These are phyloP conservation scores for Phytopythium boreale DNA, from an alignment of 352 stramenopile genomes.

Conservation along the genomic window DNA sequence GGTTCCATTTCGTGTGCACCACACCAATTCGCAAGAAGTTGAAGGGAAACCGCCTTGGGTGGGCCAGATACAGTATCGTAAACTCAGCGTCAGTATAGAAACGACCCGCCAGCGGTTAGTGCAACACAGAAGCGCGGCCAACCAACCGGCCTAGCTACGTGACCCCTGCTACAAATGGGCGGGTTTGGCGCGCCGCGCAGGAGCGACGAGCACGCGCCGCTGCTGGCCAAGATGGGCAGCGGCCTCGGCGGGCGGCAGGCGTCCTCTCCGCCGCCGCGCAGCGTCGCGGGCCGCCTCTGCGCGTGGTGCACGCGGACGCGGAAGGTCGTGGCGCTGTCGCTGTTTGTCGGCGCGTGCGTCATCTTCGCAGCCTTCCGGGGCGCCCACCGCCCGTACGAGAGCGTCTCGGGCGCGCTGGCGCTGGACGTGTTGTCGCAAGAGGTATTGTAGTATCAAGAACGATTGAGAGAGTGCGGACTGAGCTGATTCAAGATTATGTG, in stretches of 20 bases:
- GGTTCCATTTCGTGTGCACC: background rate
- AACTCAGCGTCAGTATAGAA: background rate
- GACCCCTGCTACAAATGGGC: background rate
- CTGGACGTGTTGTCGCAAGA: constrained; percentile 13
- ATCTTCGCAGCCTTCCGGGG: constrained; percentile 4
- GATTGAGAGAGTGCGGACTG: background rate
- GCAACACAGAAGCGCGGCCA: background rate
- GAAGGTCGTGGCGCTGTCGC: constrained; percentile 1
- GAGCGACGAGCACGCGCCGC: constrained; percentile 2
- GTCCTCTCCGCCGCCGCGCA: background rate
- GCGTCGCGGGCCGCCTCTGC: constrained; percentile 3
- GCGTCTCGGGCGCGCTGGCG: constrained; percentile 7
- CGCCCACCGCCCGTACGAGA: background rate
- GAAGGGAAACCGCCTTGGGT: background rate
- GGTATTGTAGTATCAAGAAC: constrained; percentile 12
- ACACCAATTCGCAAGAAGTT: background rate
- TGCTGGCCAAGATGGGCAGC: background rate
- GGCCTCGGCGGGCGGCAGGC: background rate
- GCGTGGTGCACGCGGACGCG: constrained; percentile 5
- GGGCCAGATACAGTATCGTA: background rate
- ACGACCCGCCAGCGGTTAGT: background rate
- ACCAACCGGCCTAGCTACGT: background rate
- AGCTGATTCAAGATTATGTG: background rate
- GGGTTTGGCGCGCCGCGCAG: background rate
- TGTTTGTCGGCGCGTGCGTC: constrained; percentile 8